phyloP scores from a whole-genome alignment of 2,329 filamentous ascomycete genomes.

The Coleophoma eucalyptorum region DNA sequence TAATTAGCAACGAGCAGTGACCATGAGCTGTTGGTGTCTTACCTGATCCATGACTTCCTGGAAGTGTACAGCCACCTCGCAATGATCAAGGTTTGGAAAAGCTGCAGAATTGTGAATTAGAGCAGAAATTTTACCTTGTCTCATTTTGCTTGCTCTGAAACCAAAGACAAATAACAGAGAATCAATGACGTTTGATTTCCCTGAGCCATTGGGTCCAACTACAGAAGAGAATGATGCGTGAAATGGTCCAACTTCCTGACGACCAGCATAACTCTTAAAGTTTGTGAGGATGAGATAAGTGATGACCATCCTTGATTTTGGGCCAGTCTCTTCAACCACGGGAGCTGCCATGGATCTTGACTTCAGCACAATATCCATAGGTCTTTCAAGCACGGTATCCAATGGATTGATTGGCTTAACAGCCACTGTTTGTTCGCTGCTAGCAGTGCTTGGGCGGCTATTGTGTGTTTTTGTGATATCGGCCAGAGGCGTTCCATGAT shows the following conservation, averaged over 20 bases:
- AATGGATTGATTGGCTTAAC: constrained; percentile 72
- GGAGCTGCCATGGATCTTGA: constrained; percentile 68
- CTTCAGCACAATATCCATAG: constrained; percentile 91
- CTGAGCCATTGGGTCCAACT: constrained; percentile 95
- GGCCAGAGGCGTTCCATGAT: constrained; percentile 56
- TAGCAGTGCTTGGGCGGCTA: constrained; percentile 46
- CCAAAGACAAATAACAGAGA: constrained; percentile 98
- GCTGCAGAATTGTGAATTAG: constrained; percentile 95
- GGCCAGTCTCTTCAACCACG: constrained; percentile 69
- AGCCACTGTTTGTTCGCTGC: constrained; percentile 41
- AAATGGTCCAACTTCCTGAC: constrained; percentile 94
- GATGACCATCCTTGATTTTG: constrained; percentile 87
- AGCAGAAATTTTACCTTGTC: constrained; percentile 96
- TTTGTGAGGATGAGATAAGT: constrained; percentile 90
- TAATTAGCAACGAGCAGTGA: too few relatives aligned
- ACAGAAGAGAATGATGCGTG: constrained; percentile 97
- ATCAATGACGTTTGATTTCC: constrained; percentile 98
- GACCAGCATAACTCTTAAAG: constrained; percentile 97
- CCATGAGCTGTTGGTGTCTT: constrained; percentile 25
- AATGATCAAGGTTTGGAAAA: constrained; percentile 79
- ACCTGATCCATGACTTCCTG: constrained; percentile 87
- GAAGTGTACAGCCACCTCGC: constrained; percentile 96
- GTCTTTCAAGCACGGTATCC: constrained; percentile 76
- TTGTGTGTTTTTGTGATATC: constrained; percentile 74
- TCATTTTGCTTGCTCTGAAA: constrained; percentile 98